phyloP scores from a whole-genome alignment of 2,329 filamentous ascomycete genomes.

The Phaeosphaeria sp. region DNA sequence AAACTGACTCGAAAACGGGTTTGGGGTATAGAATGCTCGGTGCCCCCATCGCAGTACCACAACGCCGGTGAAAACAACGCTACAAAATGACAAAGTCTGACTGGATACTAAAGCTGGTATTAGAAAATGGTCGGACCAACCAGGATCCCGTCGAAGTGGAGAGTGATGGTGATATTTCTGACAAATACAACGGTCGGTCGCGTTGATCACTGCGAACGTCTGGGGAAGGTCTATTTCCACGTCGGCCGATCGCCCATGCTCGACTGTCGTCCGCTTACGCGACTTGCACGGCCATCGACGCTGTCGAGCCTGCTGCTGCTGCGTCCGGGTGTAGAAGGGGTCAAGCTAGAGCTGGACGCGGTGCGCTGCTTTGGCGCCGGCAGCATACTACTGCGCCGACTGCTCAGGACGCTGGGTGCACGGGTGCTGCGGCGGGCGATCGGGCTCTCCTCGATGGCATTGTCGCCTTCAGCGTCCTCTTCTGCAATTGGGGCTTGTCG shows the following conservation, averaged over 20 bases:
- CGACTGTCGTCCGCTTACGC: constrained; percentile 30
- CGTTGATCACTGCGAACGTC: constrained; percentile 12
- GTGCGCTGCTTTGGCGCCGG: constrained; percentile 37
- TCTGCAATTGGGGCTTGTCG: constrained; percentile 30
- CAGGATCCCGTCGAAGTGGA: constrained; percentile 24
- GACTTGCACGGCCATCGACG: constrained; percentile 31
- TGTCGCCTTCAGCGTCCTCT: constrained; percentile 23
- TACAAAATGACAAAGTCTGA: not conserved
- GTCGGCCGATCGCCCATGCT: constrained; percentile 27
- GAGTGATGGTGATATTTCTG: constrained; percentile 4
- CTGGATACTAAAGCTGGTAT: constrained; percentile 21
- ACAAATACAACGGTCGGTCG: constrained; percentile 1
- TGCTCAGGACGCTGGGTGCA: constrained; percentile 38
- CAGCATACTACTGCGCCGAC: constrained; percentile 38
- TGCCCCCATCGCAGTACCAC: constrained; percentile 19
- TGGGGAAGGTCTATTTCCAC: constrained; percentile 34
- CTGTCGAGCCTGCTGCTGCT: constrained; percentile 30
- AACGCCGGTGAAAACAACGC: constrained; percentile 15
- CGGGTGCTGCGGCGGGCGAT: constrained; percentile 32
- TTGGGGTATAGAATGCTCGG: constrained; percentile 37
- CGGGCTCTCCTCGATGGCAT: constrained; percentile 37
- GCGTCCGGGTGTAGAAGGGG: constrained; percentile 23
- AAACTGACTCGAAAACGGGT: not conserved
- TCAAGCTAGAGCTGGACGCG: constrained; percentile 24
- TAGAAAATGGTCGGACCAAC: constrained; percentile 17